Base-by-base conservation (phyloP, 176 grass and related monocot genomes). In the Bromus sterilis region DNA sequence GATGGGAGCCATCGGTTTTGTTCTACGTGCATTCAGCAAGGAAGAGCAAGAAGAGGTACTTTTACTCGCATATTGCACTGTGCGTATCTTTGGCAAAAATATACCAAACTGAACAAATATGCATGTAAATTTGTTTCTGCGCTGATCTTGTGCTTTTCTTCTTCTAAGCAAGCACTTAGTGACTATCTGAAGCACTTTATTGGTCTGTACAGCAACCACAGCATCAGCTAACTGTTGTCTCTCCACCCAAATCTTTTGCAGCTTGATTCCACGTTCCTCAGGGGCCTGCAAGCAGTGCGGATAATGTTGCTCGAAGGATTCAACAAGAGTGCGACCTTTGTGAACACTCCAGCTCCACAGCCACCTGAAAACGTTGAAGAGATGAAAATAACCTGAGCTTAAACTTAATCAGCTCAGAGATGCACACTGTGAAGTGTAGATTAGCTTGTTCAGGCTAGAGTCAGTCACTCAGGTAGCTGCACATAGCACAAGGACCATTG, bases 1-100 rank as follows among this genome's bases (percentile, higher is more conserved):
- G 65, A 90, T 98, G 93, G 93, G 88, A 53, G 82, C 86, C 82
- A 91, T 87, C 11, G 93, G 56, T 60, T 98, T 98, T 88, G 96
- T 95, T 78, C 80, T 95, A 43, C 84, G 86, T 10, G 82, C 90
- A 29, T 98, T 98, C 71, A 91, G 71, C 48, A 88, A 87, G 82
- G 81, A 98, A 87, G 95, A 97, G 39, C 83, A 84, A 46, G 87
- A 92, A 70, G 94, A 94, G 92, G 89, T 97, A 4, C 24, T 87
- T 80, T 66, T 72, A 2, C 42, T 44, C 24, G 41, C 30, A 42
- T 26, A 49, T 33, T 60, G 18, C 26, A 74, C 18, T 33, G 15
- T 41, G 4, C 25, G 44, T 26, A 29, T 78, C 56, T 58, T 71
- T 43, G 15, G 29, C 0, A 5, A 4, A 20, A 29, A 14, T 29